These are phyloP conservation scores for Aristolochia californica DNA, from an alignment of 164 flowering plant genomes.

Conservation along the genomic window DNA sequence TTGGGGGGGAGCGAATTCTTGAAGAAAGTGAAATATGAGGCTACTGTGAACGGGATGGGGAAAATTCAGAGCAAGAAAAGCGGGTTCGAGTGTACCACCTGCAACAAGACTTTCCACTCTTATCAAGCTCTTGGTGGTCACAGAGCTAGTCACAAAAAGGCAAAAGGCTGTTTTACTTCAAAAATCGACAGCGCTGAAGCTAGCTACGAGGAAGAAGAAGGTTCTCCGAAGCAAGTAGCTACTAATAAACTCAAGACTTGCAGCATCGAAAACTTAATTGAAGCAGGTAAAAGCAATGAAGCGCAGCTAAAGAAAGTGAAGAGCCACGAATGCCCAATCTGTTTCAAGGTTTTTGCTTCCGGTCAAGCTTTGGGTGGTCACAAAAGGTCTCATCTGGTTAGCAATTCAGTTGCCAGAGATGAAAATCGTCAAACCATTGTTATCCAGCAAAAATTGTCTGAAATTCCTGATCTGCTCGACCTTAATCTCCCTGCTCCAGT, in stretches of 20 bases:
- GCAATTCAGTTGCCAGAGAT: slow-evolving; percentile 16
- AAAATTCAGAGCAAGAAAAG: slow-evolving; percentile 22
- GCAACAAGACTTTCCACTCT: slow-evolving; percentile 45
- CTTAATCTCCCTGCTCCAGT: slow-evolving; percentile 59
- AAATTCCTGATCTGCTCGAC: slow-evolving; percentile 35
- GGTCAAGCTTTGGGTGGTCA: slow-evolving; percentile 82
- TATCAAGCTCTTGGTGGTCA: slow-evolving; percentile 57
- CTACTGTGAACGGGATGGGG: slow-evolving; percentile 19
- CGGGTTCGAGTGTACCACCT: slow-evolving; percentile 34
- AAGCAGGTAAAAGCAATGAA: slow-evolving; percentile 15
- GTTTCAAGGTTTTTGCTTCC: slow-evolving; percentile 48
- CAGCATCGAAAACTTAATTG: slow-evolving; percentile 3
- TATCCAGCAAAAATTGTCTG: slow-evolving; percentile 20
- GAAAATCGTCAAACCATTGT: slow-evolving; percentile 13
- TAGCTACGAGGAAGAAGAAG: slow-evolving; percentile 26
- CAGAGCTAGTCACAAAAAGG: slow-evolving; percentile 41
- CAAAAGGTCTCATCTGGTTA: slow-evolving; percentile 54
- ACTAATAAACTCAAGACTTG: slow-evolving; percentile 13
- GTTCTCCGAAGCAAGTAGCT: slow-evolving; percentile 14
- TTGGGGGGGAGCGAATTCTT: slow-evolving; percentile 6
- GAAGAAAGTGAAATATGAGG: slow-evolving; percentile 13
- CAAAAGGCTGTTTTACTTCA: slow-evolving; percentile 22
- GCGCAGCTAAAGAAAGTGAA: slow-evolving; percentile 25
- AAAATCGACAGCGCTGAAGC: slow-evolving; percentile 30
- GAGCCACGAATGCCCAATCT: slow-evolving; percentile 50